A percentile compares a stretch with the other conserved stretches of the same genome.
Conservation (phyloP, 2,329 filamentous ascomycete genomes). For the Fusarium sp. region DNA sequence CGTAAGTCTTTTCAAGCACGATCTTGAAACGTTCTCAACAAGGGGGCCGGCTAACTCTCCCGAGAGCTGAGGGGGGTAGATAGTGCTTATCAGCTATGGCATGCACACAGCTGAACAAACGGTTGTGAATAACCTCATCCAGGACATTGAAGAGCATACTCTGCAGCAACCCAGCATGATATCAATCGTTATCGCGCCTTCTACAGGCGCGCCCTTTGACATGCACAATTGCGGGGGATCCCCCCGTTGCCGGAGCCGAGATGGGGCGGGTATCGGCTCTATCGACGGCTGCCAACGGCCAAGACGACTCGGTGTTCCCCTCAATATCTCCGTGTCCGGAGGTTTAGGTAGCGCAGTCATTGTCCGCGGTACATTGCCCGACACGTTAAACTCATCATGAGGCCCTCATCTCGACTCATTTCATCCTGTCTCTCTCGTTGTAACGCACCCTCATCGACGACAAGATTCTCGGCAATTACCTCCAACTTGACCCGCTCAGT, state of each 20-base stretch:
- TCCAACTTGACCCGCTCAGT: neutral
- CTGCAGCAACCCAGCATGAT: neutral
- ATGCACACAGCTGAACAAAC: neutral
- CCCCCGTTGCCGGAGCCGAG: constrained; percentile 25
- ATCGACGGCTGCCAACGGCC: constrained; percentile 9
- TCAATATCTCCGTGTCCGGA: constrained; percentile 24
- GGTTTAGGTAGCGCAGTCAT: neutral
- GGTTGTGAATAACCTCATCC: neutral
- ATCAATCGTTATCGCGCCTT: neutral
- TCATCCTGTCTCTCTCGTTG: neutral
- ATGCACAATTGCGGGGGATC: constrained; percentile 9
- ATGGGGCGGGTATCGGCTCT: constrained; percentile 24
- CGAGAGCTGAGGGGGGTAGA: neutral
- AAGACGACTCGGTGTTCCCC: constrained; percentile 20
- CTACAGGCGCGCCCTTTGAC: neutral
- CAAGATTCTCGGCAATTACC: neutral
- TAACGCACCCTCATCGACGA: neutral
- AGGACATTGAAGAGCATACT: neutral
- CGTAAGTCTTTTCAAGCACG: neutral
- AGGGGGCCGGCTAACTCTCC: neutral
- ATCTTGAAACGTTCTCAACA: neutral
- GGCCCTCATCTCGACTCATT: constrained; percentile 12
- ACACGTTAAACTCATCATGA: constrained; percentile 18
- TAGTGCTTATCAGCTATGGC: neutral
- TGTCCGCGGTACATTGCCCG: neutral